Evolutionary conservation across 2,329 filamentous ascomycete species (phyloP), one percentile per base, ranked within the genome.

Genomic region (Colletotrichum noveboracense): DNA sequence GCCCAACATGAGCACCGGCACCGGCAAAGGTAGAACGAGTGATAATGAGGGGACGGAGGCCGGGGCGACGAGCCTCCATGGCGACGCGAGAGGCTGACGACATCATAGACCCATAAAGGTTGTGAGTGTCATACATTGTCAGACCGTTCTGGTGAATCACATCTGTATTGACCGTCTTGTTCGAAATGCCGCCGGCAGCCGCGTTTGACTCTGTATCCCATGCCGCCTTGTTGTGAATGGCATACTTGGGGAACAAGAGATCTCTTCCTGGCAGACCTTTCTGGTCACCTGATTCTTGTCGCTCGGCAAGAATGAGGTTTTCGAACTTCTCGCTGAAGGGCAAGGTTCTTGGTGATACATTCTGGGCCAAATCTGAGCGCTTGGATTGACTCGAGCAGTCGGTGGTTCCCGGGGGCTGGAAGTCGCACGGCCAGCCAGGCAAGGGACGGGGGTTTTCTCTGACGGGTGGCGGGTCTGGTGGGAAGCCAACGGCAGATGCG

Each of bases 11-110:
- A 5, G 84, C 81, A 5, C 94, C 94, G 1, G 93, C 91, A 7
- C 94, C 94, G 4, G 93, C 92, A 80, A 94, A 96, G 0, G 94
- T 96, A 24, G 92, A 94, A 28, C 94, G 91, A 0, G 94, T 95
- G 78, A 96, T 94, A 64, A 96, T 87, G 74, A 96, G 82, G 2
- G 94, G 94, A 0, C 94, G 90, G 7, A 91, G 84, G 1, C 83
- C 82, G 0, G 94, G 93, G 0, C 93, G 90, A 10, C 94, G 90
- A 14, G 86, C 83, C 8, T 91, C 83, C 93, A 96, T 94, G 2
- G 94, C 92, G 14, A 88, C 83, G 68, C 91, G 89, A 0, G 93
- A 94, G 6, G 90, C 86, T 21, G 87, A 84, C 2, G 92, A 93
- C 94, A 96, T 96, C 92, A 95, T 78, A 9, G 91, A 90, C 2